Evolutionary conservation across 257 asterid genomes (phyloP).

Genomic region (Lycium barbarum): DNA sequence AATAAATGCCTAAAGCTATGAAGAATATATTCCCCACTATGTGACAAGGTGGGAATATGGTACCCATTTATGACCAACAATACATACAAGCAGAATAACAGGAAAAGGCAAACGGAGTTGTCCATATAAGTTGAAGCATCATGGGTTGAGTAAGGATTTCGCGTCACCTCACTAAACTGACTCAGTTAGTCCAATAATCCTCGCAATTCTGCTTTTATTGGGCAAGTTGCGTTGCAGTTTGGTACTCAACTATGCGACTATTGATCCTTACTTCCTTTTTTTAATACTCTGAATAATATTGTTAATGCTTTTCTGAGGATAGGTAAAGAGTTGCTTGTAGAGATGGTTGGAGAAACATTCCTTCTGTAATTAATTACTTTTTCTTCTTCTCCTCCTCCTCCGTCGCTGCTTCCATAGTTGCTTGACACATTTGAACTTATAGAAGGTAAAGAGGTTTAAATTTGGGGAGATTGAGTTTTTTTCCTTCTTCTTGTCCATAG

Average conservation of each 20-base stretch:
- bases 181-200: neutral
- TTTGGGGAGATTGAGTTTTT: neutral
- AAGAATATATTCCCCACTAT: slow-evolving; percentile 27
- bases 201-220: neutral
- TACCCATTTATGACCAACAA: neutral
- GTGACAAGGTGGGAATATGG: slow-evolving; percentile 25
- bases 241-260: neutral
- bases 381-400: slow-evolving; percentile 2
- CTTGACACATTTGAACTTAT: neutral
- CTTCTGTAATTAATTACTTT: slow-evolving; percentile 9
- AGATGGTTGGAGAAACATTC: slow-evolving; percentile 25
- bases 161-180: slow-evolving; percentile 1
- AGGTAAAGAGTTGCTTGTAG: slow-evolving; percentile 15
- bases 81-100: neutral
- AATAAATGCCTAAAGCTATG: slow-evolving; percentile 27
- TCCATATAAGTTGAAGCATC: slow-evolving; percentile 10
- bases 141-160: neutral
- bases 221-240: neutral
- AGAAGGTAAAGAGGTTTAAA: neutral
- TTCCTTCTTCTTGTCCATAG: neutral
- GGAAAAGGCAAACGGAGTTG: neutral
- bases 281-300: neutral
- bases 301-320: slow-evolving; percentile 1
- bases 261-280: slow-evolving; percentile 2
- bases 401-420: neutral